phyloP scores from a whole-genome alignment of 805 yeast genomes.

The Metschnikowia lochheadii region DNA sequence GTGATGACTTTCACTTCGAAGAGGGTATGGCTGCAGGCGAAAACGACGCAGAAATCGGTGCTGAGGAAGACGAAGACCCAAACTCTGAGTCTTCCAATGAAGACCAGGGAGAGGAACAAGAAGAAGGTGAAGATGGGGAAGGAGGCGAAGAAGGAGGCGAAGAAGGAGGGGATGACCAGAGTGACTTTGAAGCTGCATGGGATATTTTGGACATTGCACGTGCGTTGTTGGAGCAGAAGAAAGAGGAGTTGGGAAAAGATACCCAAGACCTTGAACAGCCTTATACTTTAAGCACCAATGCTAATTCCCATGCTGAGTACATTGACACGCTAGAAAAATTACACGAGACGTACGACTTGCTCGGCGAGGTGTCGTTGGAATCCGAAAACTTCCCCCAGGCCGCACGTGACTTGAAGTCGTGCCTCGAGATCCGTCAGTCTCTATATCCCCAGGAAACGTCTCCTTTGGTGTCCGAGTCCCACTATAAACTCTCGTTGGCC shows the following conservation, averaged over 20 bases:
- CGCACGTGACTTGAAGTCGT: constrained; percentile 57
- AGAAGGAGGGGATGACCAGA: constrained; percentile 44
- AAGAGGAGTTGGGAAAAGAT: constrained; percentile 22
- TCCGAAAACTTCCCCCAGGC: constrained; percentile 85
- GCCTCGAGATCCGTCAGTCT: constrained; percentile 51
- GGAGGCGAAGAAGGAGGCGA: constrained; percentile 21
- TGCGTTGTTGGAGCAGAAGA: constrained; percentile 50
- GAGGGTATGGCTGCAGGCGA: constrained; percentile 9
- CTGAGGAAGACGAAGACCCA: constrained; percentile 7
- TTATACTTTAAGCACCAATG: constrained; percentile 27
- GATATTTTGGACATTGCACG: constrained; percentile 78
- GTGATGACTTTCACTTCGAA: constrained; percentile 14
- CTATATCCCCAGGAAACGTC: constrained; percentile 48
- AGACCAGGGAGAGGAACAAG: constrained; percentile 16
- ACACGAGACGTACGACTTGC: constrained; percentile 69
- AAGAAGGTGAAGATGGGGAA: constrained; percentile 21
- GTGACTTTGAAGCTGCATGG: constrained; percentile 87
- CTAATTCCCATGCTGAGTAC: constrained; percentile 30
- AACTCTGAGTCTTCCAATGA: no score
- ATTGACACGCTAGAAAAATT: constrained; percentile 47
- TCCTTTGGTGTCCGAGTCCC: constrained; percentile 67
- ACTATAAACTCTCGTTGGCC: constrained; percentile 77
- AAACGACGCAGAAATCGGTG: constrained; percentile 12
- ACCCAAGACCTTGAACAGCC: constrained; percentile 18
- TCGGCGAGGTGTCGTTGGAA: constrained; percentile 89